phyloP scores from a whole-genome alignment of 768 basidiomycete species.

The Suillus occidentalis region DNA sequence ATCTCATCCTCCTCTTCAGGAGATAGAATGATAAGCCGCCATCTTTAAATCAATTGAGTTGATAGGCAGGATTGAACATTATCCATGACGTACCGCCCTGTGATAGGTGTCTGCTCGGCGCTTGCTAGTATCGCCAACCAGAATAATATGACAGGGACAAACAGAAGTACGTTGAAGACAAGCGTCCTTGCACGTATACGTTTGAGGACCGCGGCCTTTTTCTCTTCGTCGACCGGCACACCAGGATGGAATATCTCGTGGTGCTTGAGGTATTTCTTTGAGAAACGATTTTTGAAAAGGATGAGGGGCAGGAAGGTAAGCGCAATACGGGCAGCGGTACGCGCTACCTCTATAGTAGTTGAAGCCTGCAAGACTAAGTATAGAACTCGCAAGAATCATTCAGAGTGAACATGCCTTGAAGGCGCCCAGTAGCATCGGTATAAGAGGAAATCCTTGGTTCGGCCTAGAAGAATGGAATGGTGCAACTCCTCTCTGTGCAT shows the following conservation, averaged over 20 bases:
- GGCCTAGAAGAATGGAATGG: constrained; percentile 43
- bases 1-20: constrained; percentile 93
- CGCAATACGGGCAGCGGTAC: constrained; percentile 68
- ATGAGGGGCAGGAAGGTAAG: constrained; percentile 75
- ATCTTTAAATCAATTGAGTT: constrained; percentile 43
- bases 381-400: constrained; percentile 1
- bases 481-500: constrained; percentile 11
- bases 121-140: constrained; percentile 72
- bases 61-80: neutral
- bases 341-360: constrained; percentile 66
- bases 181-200: constrained; percentile 49
- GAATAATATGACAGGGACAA: constrained; percentile 62
- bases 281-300: constrained; percentile 55
- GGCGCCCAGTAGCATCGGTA: constrained; percentile 58
- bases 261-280: constrained; percentile 51
- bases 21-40: constrained; percentile 85
- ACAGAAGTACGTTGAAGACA: constrained; percentile 53
- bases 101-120: constrained; percentile 75
- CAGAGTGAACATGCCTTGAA: constrained; percentile 54
- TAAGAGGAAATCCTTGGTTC: constrained; percentile 37
- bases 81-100: constrained; percentile 64
- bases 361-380: constrained; percentile 53
- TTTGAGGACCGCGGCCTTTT: constrained; percentile 46
- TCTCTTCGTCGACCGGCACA: constrained; percentile 52
- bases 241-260: constrained; percentile 36